A percentile compares a stretch with the other conserved stretches of the same genome.
Conservation (phyloP, 129 eudicot genomes). For the Chrysanthemum lavandulifolium region DNA sequence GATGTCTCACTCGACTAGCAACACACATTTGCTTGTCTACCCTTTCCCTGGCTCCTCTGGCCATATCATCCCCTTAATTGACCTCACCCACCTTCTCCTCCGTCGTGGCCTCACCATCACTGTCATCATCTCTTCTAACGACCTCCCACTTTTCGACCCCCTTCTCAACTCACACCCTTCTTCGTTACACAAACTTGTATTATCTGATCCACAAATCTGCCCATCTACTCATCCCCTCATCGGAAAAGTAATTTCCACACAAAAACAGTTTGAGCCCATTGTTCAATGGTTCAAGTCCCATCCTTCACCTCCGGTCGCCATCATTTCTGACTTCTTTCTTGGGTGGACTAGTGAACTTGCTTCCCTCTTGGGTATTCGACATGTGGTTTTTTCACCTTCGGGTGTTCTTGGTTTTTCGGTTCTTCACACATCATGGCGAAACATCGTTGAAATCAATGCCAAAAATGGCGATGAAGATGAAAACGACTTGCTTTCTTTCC, state of each 20-base stretch:
- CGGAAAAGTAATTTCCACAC: slow-evolving; percentile 13
- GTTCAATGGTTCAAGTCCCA: slow-evolving; percentile 22
- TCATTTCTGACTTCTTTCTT: slow-evolving; percentile 45
- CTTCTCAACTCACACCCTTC: slow-evolving; percentile 51
- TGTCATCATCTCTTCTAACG: slow-evolving; percentile 51
- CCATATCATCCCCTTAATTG: slow-evolving; percentile 64
- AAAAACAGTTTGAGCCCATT: slow-evolving; percentile 20
- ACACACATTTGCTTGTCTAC: slow-evolving; percentile 56
- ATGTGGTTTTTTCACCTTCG: slow-evolving; percentile 34
- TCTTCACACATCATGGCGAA: slow-evolving; percentile 19
- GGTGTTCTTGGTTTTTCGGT: slow-evolving; percentile 30
- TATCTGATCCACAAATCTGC: slow-evolving; percentile 40
- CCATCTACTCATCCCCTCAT: slow-evolving; percentile 36
- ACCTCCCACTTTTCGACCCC: slow-evolving; percentile 48
- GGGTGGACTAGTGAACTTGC: slow-evolving; percentile 42
- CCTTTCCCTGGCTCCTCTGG: slow-evolving; percentile 62
- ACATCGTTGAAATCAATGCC: neutral
- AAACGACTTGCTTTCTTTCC: slow-evolving; percentile 8
- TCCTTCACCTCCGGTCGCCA: slow-evolving; percentile 27
- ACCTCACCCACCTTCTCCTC: slow-evolving; percentile 56
- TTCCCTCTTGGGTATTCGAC: slow-evolving; percentile 27
- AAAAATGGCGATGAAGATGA: neutral
- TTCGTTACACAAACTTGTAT: slow-evolving; percentile 34
- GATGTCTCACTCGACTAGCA: slow-evolving; percentile 24
- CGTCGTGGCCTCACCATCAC: slow-evolving; percentile 53